Evolutionary conservation across 2,329 filamentous ascomycete species (phyloP), one percentile per base, ranked within the genome.

Genomic region (Colletotrichum musicola): DNA sequence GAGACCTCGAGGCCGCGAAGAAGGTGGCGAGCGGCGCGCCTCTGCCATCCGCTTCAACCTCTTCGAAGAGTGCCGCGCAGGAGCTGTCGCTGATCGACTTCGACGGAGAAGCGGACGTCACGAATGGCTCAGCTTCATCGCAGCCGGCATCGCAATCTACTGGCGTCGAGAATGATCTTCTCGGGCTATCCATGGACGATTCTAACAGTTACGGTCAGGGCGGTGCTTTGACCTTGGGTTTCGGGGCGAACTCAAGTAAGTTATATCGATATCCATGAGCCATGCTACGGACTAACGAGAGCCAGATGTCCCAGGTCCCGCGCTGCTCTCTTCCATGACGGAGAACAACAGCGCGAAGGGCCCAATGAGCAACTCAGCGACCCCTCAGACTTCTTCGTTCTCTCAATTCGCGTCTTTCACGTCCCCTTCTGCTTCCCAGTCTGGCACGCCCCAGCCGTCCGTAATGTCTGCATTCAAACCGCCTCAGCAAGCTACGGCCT

Each of bases 31-130:
- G 93, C 76, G 94, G 95, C 30, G 95, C 92, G 14, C 86, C 84
- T 6, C 70, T 80, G 25, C 73, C 77, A 14, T 68, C 73, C 14
- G 14, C 74, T 7, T 76, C 68, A 5, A 18, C 35, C 13, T 66
- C 72, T 4, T 88, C 71, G 85, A 88, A 90, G 82, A 88, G 91
- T 74, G 81, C 85, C 7, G 81, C 82, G 4, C 86, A 94, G 74
- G 95, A 98, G 79, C 82, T 98, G 22, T 98, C 96, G 5, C 82
- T 99, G 71, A 99, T 99, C 75, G 96, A 99, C 77, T 95, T 99
- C 75, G 93, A 92, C 69, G 91, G 80, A 4, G 88, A 90, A 54
- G 73, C 89, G 16, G 89, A 90, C 46, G 82, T 86, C 47, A 78
- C 83, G 51, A 81, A 83, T 38, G 78, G 66, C 18, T 69, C 66